Conservation (phyloP, 2,329 filamentous ascomycete genomes). For the Chaetoscypha palmicola region DNA sequence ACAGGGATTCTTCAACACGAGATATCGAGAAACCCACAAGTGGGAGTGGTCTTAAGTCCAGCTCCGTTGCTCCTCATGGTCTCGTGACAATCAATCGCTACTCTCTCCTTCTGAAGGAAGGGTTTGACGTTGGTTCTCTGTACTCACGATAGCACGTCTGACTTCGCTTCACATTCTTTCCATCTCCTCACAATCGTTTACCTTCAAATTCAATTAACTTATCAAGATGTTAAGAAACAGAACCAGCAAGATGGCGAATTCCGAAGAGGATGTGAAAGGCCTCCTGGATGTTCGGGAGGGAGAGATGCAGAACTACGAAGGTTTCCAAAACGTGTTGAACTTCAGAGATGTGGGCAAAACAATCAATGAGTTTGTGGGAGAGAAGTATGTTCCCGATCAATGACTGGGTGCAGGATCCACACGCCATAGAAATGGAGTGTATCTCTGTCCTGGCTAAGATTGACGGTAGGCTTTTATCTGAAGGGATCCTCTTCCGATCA, state of each 20-base stretch:
- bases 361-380: conserved; percentile 52
- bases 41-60: too few relatives aligned
- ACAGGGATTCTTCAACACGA: neutral
- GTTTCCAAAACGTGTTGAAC: conserved; percentile 58
- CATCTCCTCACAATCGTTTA: neutral
- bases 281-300: neutral
- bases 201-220: neutral
- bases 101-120: too few relatives aligned
- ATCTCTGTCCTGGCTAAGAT: neutral
- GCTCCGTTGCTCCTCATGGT: too few relatives aligned
- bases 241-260: neutral
- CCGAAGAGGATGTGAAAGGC: neutral
- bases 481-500: conserved; percentile 62
- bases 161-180: too few relatives aligned
- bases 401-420: neutral
- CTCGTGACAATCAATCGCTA: too few relatives aligned
- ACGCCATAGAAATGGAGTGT: neutral
- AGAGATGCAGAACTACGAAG: neutral
- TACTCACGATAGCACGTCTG: too few relatives aligned
- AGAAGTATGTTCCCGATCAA: conserved; percentile 38
- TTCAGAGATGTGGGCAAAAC: conserved; percentile 69
- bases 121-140: too few relatives aligned
- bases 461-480: conserved; percentile 40
- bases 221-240: neutral
- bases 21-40: neutral